Evolutionary conservation across 2,329 filamentous ascomycete species (phyloP), one percentile per base, ranked within the genome.

Genomic region (Cladophialophora bantiana): DNA sequence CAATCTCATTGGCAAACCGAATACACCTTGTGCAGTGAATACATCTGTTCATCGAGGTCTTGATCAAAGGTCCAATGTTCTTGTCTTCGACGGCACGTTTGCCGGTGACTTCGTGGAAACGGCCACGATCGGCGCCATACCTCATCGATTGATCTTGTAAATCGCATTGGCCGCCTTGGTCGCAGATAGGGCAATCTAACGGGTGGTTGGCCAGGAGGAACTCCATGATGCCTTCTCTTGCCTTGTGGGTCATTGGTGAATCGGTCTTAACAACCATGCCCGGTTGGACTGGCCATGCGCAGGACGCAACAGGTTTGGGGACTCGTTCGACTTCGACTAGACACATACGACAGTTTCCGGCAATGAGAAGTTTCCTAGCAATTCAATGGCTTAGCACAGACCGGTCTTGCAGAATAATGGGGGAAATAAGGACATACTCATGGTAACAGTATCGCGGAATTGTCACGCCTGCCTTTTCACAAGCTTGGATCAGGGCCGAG

Each of bases 211-310:
- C 93, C 69, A 99, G 88, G 72, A 99, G 84, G 76, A 99, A 99
- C 79, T 99, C 95, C 95, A 98, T 99, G 59, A 99, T 93, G 78
- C 95, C 95, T 85, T 99, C 95, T 77, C 95, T 89, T 74, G 95
- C 95, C 84, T 99, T 99, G 86, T 99, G 95, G 75, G 93, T 90
- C 71, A 98, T 87, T 52, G 94, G 92, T 65, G 95, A 97, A 82
- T 97, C 93, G 71, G 95, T 99, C 88, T 98, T 97, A 76, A 99
- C 95, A 60, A 97, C 93, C 95, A 99, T 99, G 69, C 95, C 95
- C 64, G 95, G 92, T 81, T 97, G 94, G 73, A 98, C 95, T 60
- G 95, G 95, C 95, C 95, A 99, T 74, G 95, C 95, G 82, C 95
- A 99, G 70, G 95, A 99, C 75, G 95, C 95, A 65, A 98, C 94